Percentiles rank a stretch among this genome's conserved stretches.
phyloP scores from a whole-genome alignment of 2,329 filamentous ascomycete genomes.

The Tolypocladium tropicale region DNA sequence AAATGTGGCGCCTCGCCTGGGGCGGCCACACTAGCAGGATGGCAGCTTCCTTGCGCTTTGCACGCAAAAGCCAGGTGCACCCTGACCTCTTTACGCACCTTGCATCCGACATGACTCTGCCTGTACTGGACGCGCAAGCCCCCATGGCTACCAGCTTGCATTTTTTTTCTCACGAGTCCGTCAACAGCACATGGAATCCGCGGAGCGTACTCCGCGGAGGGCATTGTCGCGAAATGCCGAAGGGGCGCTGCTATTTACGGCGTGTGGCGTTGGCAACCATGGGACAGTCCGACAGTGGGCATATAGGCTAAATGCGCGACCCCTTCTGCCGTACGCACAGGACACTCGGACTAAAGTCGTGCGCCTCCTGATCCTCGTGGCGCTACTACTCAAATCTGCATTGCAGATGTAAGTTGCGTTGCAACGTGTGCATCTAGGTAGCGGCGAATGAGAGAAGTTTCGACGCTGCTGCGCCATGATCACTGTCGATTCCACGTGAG shows the following conservation, averaged over 20 bases:
- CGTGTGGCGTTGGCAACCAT: background rate
- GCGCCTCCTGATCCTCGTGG: background rate
- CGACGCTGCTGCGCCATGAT: background rate
- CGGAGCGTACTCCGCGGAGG: background rate
- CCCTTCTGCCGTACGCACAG: background rate
- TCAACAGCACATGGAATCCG: too few relatives aligned
- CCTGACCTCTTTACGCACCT: background rate
- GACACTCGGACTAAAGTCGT: background rate
- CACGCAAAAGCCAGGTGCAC: background rate
- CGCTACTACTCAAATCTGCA: background rate
- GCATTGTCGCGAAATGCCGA: background rate
- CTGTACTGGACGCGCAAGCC: background rate
- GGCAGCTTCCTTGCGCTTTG: background rate
- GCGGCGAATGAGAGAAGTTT: background rate
- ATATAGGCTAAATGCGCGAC: background rate
- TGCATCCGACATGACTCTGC: background rate
- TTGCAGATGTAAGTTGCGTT: background rate
- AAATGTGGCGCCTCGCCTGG: background rate
- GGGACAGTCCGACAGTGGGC: background rate
- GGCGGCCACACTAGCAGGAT: background rate
- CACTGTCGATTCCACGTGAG: background rate
- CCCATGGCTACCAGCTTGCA: too few relatives aligned
- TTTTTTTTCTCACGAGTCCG: background rate
- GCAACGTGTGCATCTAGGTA: background rate
- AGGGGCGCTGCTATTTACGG: background rate